phyloP scores from a whole-genome alignment of 2,329 filamentous ascomycete genomes.

The Coleophoma eucalyptorum region DNA sequence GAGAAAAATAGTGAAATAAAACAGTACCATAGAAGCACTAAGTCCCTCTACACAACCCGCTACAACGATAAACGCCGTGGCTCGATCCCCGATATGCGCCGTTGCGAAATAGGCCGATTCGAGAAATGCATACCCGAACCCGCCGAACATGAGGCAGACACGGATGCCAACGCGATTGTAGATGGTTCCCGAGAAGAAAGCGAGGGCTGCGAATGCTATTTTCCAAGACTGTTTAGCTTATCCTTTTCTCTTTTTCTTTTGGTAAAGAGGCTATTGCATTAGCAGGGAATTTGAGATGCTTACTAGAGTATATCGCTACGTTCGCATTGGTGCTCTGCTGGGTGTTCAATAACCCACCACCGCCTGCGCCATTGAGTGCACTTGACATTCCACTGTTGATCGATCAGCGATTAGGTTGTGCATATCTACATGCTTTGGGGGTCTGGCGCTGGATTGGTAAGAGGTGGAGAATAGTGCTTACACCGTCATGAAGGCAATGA shows the following conservation, averaged over 20 bases:
- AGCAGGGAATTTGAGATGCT: neutral
- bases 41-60: constrained; percentile 3
- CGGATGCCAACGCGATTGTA: constrained; percentile 4
- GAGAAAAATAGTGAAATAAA: neutral
- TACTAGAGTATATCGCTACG: constrained; percentile 8
- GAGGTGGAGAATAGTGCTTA: neutral
- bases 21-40: constrained; percentile 2
- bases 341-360: constrained; percentile 2
- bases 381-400: constrained; percentile 1
- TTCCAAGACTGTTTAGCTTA: too few relatives aligned
- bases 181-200: constrained; percentile 1
- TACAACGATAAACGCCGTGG: constrained; percentile 1
- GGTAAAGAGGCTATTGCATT: neutral
- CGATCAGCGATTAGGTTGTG: neutral
- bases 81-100: constrained; percentile 3
- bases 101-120: constrained; percentile 5
- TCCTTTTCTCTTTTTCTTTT: neutral
- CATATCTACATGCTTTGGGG: too few relatives aligned
- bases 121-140: constrained; percentile 1
- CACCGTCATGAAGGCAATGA: constrained; percentile 7
- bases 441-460: too few relatives aligned
- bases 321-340: constrained; percentile 5
- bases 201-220: neutral
- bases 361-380: constrained; percentile 1
- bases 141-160: constrained; percentile 3